Base-by-base conservation (phyloP, 805 yeast genomes). In the Dipodascopsis tothii region DNA sequence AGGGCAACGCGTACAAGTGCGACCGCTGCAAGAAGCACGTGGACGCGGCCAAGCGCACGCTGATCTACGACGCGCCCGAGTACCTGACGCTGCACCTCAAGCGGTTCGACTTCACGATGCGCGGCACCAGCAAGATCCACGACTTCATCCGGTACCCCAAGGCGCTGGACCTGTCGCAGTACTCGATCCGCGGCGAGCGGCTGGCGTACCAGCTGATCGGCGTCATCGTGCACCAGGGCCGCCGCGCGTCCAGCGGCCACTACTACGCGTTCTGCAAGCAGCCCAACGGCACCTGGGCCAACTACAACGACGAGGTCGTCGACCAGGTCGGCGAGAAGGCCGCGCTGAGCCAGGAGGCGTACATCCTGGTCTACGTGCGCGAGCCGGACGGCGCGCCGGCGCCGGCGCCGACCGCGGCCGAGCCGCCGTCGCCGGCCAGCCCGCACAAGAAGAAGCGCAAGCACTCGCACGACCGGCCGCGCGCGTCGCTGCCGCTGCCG, bases 191-290 rank as follows among this genome's bases (percentile, higher is more conserved):
- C 4, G 46, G 52, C 21, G 21, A 7, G n/a, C 20, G 9, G n/a
- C 42, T 51, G 3, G 66, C 68, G 30, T 92, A 92, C 64, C 81
- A 80, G 60, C 71, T 92, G 52, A 71, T 77, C 16, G 78, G 88
- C 19, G 95, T 90, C 16, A 84, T 90, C 48, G 90, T 87, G 3
- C 98, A 92, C 60, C 95, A 85, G 57, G 98, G 98, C 33, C 72
- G 97, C 51, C 83, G 95, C 1, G 80, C 88, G 11, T 79, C 87
- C 36, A 80, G 92, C 2, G 98, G 98, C 3, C 98, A 92, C 63
- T 92, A 92, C 59, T 76, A 87, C 46, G 84, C 95, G 0, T 86
- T 84, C 60, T 84, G 95, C 60, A 75, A 82, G 50, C 96, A 88
- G 63, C 95, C 96, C 1, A 92, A 84, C 63, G 90, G 87, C 1